Evolutionary conservation across 345 rosid species (phyloP), one percentile per base, ranked within the genome.

Genomic region (Gossypium stocksii): DNA sequence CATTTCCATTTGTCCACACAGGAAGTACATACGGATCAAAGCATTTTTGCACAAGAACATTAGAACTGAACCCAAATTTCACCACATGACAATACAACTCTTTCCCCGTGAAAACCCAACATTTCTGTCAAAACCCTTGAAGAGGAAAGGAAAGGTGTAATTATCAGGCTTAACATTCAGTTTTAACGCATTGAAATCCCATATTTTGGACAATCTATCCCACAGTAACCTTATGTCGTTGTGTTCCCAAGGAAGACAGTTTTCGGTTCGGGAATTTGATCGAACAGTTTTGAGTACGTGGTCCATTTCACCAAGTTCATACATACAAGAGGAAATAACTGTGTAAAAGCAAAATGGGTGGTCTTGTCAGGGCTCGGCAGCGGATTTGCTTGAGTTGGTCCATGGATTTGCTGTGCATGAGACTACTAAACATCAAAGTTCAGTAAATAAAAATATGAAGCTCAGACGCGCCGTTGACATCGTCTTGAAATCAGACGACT

Each of bases 121-220:
- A 11, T 38, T 16, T 17, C 51, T 15, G 64, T 44, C 15, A 29
- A 29, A 29, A 29, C 38, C 38, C 38, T 0, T 29, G 6, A 29
- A 29, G 38, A 3, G 38, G 38, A 29, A 29, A 29, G 38, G 6
- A 29, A 29, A 29, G 38, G 38, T 4, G 38, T 29, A 29, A 29
- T 29, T 29, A 29, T 87, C 89, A 2, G 91, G 91, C 57, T 41
- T 83, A 48, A 87, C 77, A 79, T 79, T 79, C 19, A 69, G 51
- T 76, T 77, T 77, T 61, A 90, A 70, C 91, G 88, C 77, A 80
- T 73, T 5, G 54, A 58, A 61, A 88, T 74, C n/a, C 83, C 87
- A 71, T 73, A 25, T 6, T 8, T 59, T 34, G 66, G 80, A 61
- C 74, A 71, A 75, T 53, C 44, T 81, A 34, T 34, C 41, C 7